Conservation (phyloP, 2,329 filamentous ascomycete genomes). For the Leptodontidium sp. region DNA sequence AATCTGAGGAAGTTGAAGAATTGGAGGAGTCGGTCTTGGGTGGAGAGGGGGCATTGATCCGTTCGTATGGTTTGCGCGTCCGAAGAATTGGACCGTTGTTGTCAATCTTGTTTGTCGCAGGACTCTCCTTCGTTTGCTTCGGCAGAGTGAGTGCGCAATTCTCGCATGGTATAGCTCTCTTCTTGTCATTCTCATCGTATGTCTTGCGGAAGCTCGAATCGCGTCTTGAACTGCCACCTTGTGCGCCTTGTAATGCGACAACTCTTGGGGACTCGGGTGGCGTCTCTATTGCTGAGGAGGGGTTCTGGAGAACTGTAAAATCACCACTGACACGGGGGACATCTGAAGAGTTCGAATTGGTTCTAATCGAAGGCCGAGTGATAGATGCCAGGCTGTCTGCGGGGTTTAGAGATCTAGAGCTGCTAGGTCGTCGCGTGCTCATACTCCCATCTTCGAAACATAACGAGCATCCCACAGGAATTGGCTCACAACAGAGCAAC, state of each 20-base stretch:
- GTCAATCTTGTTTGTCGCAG: slow-evolving; percentile 33
- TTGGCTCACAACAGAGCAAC: slow-evolving; percentile 64
- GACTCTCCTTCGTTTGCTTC: slow-evolving; percentile 50
- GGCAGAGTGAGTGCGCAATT: slow-evolving; percentile 75
- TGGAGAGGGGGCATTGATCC: slow-evolving; percentile 52
- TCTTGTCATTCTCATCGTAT: slow-evolving; percentile 71
- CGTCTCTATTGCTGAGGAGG: slow-evolving; percentile 59
- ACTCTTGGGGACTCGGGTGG: slow-evolving; percentile 64
- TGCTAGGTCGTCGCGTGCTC: slow-evolving; percentile 40
- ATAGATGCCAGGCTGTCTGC: slow-evolving; percentile 35
- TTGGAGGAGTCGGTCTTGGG: slow-evolving; percentile 43
- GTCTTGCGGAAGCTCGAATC: slow-evolving; percentile 69
- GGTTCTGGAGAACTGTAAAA: slow-evolving; percentile 37
- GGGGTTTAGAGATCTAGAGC: slow-evolving; percentile 39
- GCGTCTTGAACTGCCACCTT: slow-evolving; percentile 49
- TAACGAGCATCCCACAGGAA: slow-evolving; percentile 65
- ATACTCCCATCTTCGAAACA: slow-evolving; percentile 60
- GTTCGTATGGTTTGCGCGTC: slow-evolving; percentile 66
- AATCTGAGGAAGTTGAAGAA: slow-evolving; percentile 42
- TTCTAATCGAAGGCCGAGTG: slow-evolving; percentile 28
- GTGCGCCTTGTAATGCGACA: slow-evolving; percentile 46
- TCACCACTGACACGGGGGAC: slow-evolving; percentile 22
- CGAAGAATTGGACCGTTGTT: slow-evolving; percentile 62
- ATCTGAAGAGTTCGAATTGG: slow-evolving; percentile 27
- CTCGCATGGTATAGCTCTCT: slow-evolving; percentile 69